phyloP scores from a whole-genome alignment of 1,284 basidiomycete species.

The Cryptococcus sp. region DNA sequence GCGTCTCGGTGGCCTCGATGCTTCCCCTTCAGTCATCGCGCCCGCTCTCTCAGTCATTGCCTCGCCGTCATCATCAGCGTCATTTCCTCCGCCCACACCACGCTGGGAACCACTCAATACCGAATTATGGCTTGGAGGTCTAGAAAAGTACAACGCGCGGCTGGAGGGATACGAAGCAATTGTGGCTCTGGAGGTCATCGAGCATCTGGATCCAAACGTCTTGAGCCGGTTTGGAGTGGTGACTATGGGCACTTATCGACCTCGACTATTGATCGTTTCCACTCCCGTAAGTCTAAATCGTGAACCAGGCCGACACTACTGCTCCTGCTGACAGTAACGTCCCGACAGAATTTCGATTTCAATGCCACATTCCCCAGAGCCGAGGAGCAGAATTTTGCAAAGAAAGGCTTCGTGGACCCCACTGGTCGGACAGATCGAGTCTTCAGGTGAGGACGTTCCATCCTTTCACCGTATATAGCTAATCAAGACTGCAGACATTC shows the following conservation, averaged over 20 bases:
- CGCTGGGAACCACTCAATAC: conserved; percentile 76
- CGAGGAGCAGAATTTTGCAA: conserved; percentile 50
- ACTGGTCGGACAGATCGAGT: conserved; percentile 65
- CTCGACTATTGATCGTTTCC: conserved; percentile 75
- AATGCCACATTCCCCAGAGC: conserved; percentile 78
- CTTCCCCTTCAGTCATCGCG: conserved; percentile 43
- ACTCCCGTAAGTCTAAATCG: conserved; percentile 62
- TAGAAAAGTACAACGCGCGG: conserved; percentile 72
- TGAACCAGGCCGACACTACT: background rate
- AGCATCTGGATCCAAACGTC: conserved; percentile 74
- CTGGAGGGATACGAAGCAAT: conserved; percentile 79
- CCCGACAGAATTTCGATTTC: conserved; percentile 59
- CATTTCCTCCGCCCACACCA: conserved; percentile 25
- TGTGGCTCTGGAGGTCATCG: conserved; percentile 86
- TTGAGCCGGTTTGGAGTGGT: conserved; percentile 77
- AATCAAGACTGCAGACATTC: conserved; percentile 53
- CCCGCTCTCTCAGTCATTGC: conserved; percentile 39
- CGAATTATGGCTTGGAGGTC: conserved; percentile 77
- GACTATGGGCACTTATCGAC: conserved; percentile 80
- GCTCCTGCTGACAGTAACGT: background rate
- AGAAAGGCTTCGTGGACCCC: conserved; percentile 68
- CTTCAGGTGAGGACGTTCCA: conserved; percentile 57
- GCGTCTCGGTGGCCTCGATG: conserved; percentile 52
- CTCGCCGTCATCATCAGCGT: conserved; percentile 24
- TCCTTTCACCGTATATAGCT: background rate